Conservation (phyloP, 2,329 filamentous ascomycete genomes). For the Neonectria punicea region DNA sequence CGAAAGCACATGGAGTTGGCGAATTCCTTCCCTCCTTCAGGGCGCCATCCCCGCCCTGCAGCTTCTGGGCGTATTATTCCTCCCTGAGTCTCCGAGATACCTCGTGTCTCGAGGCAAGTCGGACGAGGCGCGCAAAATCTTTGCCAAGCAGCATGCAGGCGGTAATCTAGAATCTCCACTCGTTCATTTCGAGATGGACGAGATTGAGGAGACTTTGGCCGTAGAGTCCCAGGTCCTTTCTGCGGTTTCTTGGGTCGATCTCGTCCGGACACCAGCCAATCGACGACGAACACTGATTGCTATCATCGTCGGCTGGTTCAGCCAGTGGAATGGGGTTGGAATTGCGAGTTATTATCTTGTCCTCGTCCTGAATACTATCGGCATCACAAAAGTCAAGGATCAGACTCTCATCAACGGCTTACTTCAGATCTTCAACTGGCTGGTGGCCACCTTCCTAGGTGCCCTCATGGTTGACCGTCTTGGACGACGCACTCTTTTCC, state of each 20-base stretch:
- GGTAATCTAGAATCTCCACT: constrained; percentile 1
- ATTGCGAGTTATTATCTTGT: constrained; percentile 46
- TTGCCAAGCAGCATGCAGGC: constrained; percentile 14
- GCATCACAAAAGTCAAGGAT: constrained; percentile 50
- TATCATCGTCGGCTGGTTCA: constrained; percentile 17
- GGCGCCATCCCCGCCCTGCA: constrained; percentile 1
- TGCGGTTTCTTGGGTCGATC: constrained; percentile 25
- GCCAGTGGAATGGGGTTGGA: constrained; percentile 19
- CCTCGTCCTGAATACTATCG: constrained; percentile 49
- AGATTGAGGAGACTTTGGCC: constrained; percentile 17
- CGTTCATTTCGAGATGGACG: constrained; percentile 16
- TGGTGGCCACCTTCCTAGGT: constrained; percentile 48
- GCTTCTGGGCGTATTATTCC: background rate
- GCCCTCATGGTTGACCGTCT: constrained; percentile 52
- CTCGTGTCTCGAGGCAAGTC: constrained; percentile 12
- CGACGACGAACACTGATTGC: constrained; percentile 22
- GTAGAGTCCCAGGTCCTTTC: constrained; percentile 28
- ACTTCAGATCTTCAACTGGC: constrained; percentile 50
- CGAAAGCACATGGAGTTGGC: constrained; percentile 15
- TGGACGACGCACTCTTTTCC: constrained; percentile 52
- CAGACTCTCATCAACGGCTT: constrained; percentile 39
- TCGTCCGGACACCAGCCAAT: constrained; percentile 18
- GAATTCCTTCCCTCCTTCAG: constrained; percentile 12
- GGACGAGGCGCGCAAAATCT: constrained; percentile 6
- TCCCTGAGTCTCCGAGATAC: constrained; percentile 22